phyloP scores from a whole-genome alignment of 257 asterid species.

The Nicotiana otophora region DNA sequence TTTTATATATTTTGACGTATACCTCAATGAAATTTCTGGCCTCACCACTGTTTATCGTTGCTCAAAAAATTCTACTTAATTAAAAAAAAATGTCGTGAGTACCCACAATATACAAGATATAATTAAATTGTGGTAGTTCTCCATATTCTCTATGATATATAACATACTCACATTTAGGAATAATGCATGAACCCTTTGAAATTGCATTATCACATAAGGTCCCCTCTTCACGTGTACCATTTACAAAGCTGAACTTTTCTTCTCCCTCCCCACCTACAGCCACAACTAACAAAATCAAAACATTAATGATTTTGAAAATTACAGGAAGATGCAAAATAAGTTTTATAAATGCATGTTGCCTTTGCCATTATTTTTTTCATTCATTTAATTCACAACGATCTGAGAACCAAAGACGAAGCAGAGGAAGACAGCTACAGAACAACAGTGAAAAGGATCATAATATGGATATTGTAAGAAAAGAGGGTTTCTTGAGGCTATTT shows the following conservation, averaged over 20 bases:
- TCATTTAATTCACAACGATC: no score
- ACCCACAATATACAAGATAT: no score
- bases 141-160: no score
- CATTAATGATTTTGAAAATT: background rate
- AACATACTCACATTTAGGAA: background rate
- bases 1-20: no score
- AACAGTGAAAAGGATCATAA: background rate
- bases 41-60: no score
- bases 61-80: no score
- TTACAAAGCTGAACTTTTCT: conserved; percentile 16
- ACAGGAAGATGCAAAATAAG: background rate
- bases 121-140: no score
- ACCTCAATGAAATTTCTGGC: no score
- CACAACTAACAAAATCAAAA: background rate
- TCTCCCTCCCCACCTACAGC: background rate
- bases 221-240: conserved; percentile 20
- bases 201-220: background rate
- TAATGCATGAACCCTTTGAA: background rate
- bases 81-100: no score
- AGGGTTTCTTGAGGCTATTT: conserved; percentile 30
- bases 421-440: no score
- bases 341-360: background rate
- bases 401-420: no score
- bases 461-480: conserved; percentile 23
- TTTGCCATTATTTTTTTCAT: background rate